Evolutionary conservation across 106 monocot species (phyloP), one percentile per base, ranked within the genome.

Genomic region (Triglochin maritima): DNA sequence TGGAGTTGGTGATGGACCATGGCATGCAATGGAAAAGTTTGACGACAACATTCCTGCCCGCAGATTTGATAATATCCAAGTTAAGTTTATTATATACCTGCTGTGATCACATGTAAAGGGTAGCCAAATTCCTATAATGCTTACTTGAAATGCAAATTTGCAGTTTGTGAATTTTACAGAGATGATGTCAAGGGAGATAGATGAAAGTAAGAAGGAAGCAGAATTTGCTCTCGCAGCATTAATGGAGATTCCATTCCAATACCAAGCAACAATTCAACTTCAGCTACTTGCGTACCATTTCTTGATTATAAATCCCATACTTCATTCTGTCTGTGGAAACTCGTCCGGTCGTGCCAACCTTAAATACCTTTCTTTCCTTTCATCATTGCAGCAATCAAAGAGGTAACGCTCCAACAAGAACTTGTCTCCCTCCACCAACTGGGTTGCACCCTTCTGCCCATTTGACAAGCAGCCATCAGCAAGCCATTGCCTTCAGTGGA

Each of bases 101-200:
- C 53, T 7, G 6, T 29, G 4, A 43, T 43, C 14, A 49, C 7
- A 11, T 16, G 7, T 53, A 11, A 29, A 14, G 14, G 54, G 13
- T 50, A 14, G 15, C 11, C 29, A 60, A 60, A 29, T 42, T 60
- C 60, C 17, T 15, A 60, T 60, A 29, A 60, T 60, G 60, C 14
- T 2, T 16, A n/a, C 12, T 53, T 7, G 12, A 9, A 7, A 12
- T 12, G 7, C 43, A 41, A 7, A 4, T 9, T 60, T 60, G 60
- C 72, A 72, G 72, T 72, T 72, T 64, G 72, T 72, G 43, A 72
- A 72, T 64, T 72, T 72, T 16, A 72, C 64, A 16, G 52, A 63
- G 43, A 72, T 72, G 52, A 72, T 72, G 72, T 9, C 53, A 2
- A 62, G 42, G 43, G 42, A 45, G 14, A 44, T 12, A 9, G 12